Percentiles rank a stretch among this genome's conserved stretches.
Conservation (phyloP, 345 rosid species). For the Populus nigra region DNA sequence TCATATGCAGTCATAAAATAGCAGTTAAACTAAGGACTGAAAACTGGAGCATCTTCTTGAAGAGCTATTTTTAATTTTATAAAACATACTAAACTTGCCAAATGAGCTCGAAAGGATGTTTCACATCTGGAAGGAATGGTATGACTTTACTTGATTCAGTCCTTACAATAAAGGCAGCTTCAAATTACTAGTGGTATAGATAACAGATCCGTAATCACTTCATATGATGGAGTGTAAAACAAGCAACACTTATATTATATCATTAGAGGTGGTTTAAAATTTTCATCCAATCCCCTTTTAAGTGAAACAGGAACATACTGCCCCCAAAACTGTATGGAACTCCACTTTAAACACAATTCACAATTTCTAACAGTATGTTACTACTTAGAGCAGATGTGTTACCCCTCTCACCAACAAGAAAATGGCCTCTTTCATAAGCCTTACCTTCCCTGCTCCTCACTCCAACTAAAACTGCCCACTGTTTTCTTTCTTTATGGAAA, state of each 20-base stretch:
- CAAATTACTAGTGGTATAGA: neutral
- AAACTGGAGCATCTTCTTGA: neutral
- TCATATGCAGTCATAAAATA: neutral
- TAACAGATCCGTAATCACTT: neutral
- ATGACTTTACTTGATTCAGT: neutral
- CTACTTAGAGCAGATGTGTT: neutral
- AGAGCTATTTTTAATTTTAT: neutral
- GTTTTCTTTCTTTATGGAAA: neutral
- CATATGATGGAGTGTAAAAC: neutral
- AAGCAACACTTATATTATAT: neutral
- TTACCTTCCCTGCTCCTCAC: neutral
- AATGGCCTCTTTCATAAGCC: neutral
- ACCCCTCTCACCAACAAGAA: neutral
- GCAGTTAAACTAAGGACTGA: neutral
- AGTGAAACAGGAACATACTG: neutral
- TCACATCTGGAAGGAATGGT: neutral
- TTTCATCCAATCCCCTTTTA: neutral
- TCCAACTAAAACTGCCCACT: neutral
- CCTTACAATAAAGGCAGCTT: neutral
- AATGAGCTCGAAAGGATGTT: neutral
- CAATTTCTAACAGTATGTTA: neutral
- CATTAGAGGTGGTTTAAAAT: neutral
- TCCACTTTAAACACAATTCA: neutral
- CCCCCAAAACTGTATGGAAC: neutral
- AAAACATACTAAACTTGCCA: neutral